Percentiles rank a stretch among this genome's conserved stretches.
Conservation (phyloP, 2,329 filamentous ascomycete genomes). For the Leptographium procerum region DNA sequence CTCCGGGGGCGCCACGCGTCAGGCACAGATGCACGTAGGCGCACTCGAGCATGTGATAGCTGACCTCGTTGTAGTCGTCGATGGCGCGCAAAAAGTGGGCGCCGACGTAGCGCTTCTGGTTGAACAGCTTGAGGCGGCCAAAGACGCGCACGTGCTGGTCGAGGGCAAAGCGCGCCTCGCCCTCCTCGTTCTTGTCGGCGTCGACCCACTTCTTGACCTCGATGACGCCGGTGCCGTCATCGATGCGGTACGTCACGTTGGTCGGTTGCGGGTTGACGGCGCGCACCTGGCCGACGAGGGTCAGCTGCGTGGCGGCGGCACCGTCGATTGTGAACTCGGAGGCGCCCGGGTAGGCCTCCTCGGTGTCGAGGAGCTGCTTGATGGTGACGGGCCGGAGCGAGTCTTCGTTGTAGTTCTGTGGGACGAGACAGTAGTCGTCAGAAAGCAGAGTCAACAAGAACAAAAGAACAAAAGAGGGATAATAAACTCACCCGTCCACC, state of each 20-base stretch:
- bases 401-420: slow-evolving; percentile 61
- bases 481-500: slow-evolving; percentile 15
- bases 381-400: slow-evolving; percentile 88
- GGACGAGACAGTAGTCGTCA: not conserved
- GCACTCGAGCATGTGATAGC: slow-evolving; percentile 83
- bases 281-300: slow-evolving; percentile 84
- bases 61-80: slow-evolving; percentile 81
- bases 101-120: slow-evolving; percentile 69
- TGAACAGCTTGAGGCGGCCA: slow-evolving; percentile 74
- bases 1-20: slow-evolving; percentile 52
- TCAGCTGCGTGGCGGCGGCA: slow-evolving; percentile 60
- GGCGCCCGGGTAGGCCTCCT: slow-evolving; percentile 58
- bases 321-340: slow-evolving; percentile 73
- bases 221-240: slow-evolving; percentile 86
- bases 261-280: slow-evolving; percentile 77
- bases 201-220: slow-evolving; percentile 87
- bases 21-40: slow-evolving; percentile 80
- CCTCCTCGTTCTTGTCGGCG: slow-evolving; percentile 39
- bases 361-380: slow-evolving; percentile 81
- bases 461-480: not conserved
- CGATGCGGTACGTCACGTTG: slow-evolving; percentile 83
- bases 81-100: slow-evolving; percentile 73
- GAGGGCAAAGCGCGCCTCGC: slow-evolving; percentile 42
- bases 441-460: not conserved
- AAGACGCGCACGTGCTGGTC: slow-evolving; percentile 78